A percentile compares a stretch with the other conserved stretches of the same genome.
Evolutionary conservation across 148 eudicot species (phyloP).

Genomic region (Cornus suecica): DNA sequence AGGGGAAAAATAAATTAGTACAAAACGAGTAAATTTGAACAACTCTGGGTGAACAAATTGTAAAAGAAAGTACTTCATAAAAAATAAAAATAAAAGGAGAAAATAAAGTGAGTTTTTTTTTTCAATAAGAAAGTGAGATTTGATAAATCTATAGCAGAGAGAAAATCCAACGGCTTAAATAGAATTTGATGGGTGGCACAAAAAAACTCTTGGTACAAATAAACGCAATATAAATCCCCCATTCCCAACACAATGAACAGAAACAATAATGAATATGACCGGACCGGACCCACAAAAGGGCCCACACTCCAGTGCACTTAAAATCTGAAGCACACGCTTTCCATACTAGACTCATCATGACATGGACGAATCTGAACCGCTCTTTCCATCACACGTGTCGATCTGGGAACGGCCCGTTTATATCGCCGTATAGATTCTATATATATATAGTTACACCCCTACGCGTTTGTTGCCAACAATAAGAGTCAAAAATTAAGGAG

Average conservation of each 20-base stretch:
- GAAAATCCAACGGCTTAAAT: too few species aligned
- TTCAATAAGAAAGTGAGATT: too few species aligned
- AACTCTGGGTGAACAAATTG: too few species aligned
- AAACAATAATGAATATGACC: not conserved
- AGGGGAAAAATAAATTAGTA: too few species aligned
- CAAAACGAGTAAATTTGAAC: too few species aligned
- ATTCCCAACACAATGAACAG: not conserved
- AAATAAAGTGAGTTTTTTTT: too few species aligned
- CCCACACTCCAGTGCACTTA: not conserved
- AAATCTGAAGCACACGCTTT: constrained; percentile 15
- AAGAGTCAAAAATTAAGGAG: too few species aligned
- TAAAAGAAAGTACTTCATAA: too few species aligned
- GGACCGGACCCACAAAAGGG: constrained; percentile 3
- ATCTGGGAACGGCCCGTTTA: not conserved
- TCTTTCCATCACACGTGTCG: constrained; percentile 14
- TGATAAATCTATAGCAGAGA: not conserved
- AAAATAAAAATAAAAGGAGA: too few species aligned
- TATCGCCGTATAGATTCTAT: not conserved
- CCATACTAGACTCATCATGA: not conserved
- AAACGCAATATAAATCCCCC: not conserved
- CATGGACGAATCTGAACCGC: constrained; percentile 15
- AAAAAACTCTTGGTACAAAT: not conserved
- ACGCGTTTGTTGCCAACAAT: not conserved
- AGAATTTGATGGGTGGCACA: too few species aligned
- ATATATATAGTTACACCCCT: not conserved